phyloP scores from a whole-genome alignment of 306 rosid genomes.

The Castanea sativa region DNA sequence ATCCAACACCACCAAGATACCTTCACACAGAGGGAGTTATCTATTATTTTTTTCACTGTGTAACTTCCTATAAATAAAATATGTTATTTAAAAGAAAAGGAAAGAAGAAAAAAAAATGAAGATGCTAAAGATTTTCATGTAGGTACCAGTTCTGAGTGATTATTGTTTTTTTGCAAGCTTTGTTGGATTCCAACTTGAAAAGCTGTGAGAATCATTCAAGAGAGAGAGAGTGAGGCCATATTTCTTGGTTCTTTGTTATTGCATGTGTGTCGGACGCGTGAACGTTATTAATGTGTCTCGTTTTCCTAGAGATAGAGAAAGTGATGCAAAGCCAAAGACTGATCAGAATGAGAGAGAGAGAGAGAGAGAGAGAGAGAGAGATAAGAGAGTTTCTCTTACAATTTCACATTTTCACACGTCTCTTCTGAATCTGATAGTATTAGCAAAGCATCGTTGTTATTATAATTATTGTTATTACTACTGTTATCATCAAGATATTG shows the following conservation, averaged over 20 bases:
- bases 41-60: neutral
- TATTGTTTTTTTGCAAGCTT: conserved; percentile 38
- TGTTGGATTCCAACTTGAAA: conserved; percentile 40
- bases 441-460: neutral
- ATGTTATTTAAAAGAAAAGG: neutral
- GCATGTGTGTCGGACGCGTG: conserved; percentile 54
- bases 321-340: conserved; percentile 1
- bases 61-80: neutral
- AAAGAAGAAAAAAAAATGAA: neutral
- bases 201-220: conserved; percentile 42
- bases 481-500: neutral
- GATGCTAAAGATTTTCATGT: conserved; percentile 23
- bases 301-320: conserved; percentile 24
- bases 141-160: conserved; percentile 10
- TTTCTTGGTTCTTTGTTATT: conserved; percentile 30
- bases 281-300: conserved; percentile 46
- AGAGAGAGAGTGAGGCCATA: conserved; percentile 15
- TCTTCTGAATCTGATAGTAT: conserved; percentile 4
- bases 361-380: neutral
- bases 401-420: conserved; percentile 9
- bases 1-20: conserved; percentile 25
- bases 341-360: neutral
- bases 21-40: neutral
- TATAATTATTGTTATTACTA: neutral
- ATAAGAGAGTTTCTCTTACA: neutral